Evolutionary conservation across 495 filamentous ascomycete species (phyloP).

Genomic region (Tirmania nivea): DNA sequence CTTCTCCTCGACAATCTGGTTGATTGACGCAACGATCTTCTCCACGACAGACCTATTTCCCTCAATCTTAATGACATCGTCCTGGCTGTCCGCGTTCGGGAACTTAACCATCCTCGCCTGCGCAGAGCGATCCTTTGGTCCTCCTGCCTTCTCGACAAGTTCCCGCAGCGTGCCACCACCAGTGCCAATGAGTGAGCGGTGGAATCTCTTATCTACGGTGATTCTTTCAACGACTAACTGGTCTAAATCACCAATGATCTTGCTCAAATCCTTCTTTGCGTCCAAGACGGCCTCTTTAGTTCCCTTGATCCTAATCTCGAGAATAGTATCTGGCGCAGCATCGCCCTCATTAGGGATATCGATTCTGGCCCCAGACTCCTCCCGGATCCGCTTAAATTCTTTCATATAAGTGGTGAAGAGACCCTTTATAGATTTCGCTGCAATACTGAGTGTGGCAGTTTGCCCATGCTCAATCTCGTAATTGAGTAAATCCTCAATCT

Average conservation of each 20-base stretch:
- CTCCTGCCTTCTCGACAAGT: slow-evolving; percentile 71
- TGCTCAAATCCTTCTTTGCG: slow-evolving; percentile 68
- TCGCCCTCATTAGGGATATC: slow-evolving; percentile 58
- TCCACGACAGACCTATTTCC: slow-evolving; percentile 64
- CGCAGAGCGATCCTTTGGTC: slow-evolving; percentile 60
- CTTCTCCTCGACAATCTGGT: slow-evolving; percentile 55
- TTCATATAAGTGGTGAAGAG: slow-evolving; percentile 75
- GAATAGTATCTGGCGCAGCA: slow-evolving; percentile 33
- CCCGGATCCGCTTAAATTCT: slow-evolving; percentile 73
- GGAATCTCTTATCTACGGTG: slow-evolving; percentile 75
- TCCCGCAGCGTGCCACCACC: slow-evolving; percentile 75
- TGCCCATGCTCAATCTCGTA: slow-evolving; percentile 71
- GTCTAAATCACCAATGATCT: slow-evolving; percentile 67
- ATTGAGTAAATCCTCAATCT: slow-evolving; percentile 66
- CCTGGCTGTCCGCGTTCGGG: slow-evolving; percentile 56
- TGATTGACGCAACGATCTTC: slow-evolving; percentile 63
- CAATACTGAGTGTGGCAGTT: slow-evolving; percentile 55
- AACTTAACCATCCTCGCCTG: slow-evolving; percentile 76
- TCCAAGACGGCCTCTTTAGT: slow-evolving; percentile 73
- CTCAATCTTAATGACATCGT: slow-evolving; percentile 68
- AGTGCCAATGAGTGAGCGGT: slow-evolving; percentile 70
- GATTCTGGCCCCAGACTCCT: slow-evolving; percentile 62
- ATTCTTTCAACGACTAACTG: slow-evolving; percentile 63
- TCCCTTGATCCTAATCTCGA: slow-evolving; percentile 75
- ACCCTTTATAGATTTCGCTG: slow-evolving; percentile 67